Evolutionary conservation across 805 yeast genomes (phyloP), one percentile per base, ranked within the genome.

Genomic region (Starmerella vaccinii): DNA sequence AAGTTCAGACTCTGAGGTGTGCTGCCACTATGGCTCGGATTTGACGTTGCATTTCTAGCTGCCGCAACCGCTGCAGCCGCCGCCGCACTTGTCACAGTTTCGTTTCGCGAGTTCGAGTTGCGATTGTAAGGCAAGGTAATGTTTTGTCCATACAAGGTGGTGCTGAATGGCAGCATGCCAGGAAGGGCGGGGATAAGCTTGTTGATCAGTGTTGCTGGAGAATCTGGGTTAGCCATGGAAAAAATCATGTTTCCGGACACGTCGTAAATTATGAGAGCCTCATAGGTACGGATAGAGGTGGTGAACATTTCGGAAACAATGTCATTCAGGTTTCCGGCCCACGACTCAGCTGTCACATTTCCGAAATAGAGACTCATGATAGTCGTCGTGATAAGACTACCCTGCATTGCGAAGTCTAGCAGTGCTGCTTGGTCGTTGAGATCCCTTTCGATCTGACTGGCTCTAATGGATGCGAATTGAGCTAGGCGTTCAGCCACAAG

Each of bases 401-500:
- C 46, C 35, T 50, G 50, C 5, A 53, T 26, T 3, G 53, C 49
- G 13, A 22, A 13, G 19, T 37, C 30, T 16, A 57, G 47, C 12
- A 23, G 33, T 4, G 34, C 5, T 2, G 41, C 58, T 13, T 46
- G 47, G 34, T 46, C 55, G 21, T 41, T 30, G 22, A 57, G 16
- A 3, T 32, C 40, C 4, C 54, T 49, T 48, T 57, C 53, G 22
- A 54, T 41, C 21, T 51, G 52, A 13, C 47, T 47, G 12, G 61
- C 52, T 16, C 53, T 47, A 34, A 54, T 44, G 5, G 57, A 49
- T 3, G 61, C 61, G 19, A 46, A 55, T 18, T 49, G 52, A 12
- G 58, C 49, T 19, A 59, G 55, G 19, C 55, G 49, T n/a, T 38
- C 44, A 15, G 44, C 44, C 47, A 57, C 42, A 15, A 59, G 55